These are phyloP conservation scores for Didymella pomorum DNA, from an alignment of 2,329 filamentous ascomycete genomes.

Conservation along the genomic window DNA sequence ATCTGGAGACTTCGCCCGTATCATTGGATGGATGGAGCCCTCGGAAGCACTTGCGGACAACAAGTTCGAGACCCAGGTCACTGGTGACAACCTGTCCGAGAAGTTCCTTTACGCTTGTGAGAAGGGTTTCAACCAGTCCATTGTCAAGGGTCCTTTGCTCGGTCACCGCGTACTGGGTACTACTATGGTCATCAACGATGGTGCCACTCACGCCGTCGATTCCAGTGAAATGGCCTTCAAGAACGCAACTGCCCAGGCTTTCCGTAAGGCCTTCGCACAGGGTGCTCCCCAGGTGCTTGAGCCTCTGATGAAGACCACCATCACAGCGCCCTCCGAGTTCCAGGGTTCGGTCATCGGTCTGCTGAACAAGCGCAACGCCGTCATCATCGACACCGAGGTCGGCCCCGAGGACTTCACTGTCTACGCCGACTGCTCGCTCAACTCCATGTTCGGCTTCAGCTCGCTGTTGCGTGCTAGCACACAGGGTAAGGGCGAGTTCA, in stretches of 20 bases:
- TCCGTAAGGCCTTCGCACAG: conserved; percentile 88
- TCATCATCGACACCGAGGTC: conserved; percentile 94
- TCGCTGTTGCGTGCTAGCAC: conserved; percentile 90
- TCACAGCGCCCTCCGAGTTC: conserved; percentile 96
- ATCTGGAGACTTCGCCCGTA: conserved; percentile 92
- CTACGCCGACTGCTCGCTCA: conserved; percentile 88
- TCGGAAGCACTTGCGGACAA: conserved; percentile 76
- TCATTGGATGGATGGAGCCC: conserved; percentile 91
- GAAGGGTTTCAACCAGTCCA: conserved; percentile 88
- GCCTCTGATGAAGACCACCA: conserved; percentile 97
- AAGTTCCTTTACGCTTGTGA: conserved; percentile 95
- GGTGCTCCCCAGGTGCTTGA: conserved; percentile 87
- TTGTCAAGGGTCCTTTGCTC: conserved; percentile 86
- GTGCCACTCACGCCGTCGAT: conserved; percentile 96
- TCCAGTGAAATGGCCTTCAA: conserved; percentile 97
- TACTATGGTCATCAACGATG: conserved; percentile 92
- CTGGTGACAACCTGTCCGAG: conserved; percentile 90
- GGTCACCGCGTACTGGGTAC: conserved; percentile 92
- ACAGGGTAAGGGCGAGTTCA: conserved; percentile 98
- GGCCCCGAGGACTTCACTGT: conserved; percentile 94
- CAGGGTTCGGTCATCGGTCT: conserved; percentile 94
- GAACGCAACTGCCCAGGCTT: conserved; percentile 92
- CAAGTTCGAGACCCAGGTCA: conserved; percentile 84
- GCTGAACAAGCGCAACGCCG: conserved; percentile 94
- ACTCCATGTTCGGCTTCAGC: conserved; percentile 98